Evolutionary conservation across 2,329 filamentous ascomycete genomes (phyloP), one percentile per base, ranked within the genome.

Genomic region (Phaeomoniella chlamydospora): DNA sequence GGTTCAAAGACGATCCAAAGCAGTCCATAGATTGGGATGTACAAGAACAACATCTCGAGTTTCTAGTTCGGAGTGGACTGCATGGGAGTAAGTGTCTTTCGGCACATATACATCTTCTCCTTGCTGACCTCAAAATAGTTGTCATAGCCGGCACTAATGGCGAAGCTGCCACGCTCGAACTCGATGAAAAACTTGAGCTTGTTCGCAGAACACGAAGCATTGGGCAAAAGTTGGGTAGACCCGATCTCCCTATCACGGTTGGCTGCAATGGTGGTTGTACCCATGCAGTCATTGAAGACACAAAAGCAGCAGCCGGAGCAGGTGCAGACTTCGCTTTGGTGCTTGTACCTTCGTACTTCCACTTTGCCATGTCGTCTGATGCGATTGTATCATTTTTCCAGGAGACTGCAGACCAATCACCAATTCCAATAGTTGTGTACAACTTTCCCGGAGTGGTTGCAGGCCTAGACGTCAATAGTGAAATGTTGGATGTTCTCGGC

Each of bases 291-390:
- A 57, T 67, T n/a, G n/a, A n/a, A n/a, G n/a, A n/a, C n/a, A n/a
- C n/a, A n/a, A 58, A 64, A 40, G 79, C 85, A 49, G 80, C 80
- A 11, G 72, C 70, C 45, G 65, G 70, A 18, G 67, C 73, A 26
- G 83, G 82, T 37, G 81, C 77, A 43, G 79, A 87, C 57, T 83
- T 80, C 47, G 80, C 79, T 5, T 67, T 90, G 38, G 71, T 87
- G 3, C 67, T 88, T 17, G 80, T 82, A 9, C 82, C 82, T 3
- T 75, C 73, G 34, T 88, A 87, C 62, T 87, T 86, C 59, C 72
- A 76, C 38, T 52, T 70, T 3, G 62, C 83, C 15, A 77, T 84
- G 51, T 72, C 67, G 16, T 66, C 70, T 6, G 65, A 70, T 4
- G 69, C 69, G 2, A 58, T 77, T 35, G 53, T 73, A 33, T 65